These are phyloP conservation scores for Rhodotorula sp. DNA, from an alignment of 1,284 basidiomycete genomes.

Conservation along the genomic window DNA sequence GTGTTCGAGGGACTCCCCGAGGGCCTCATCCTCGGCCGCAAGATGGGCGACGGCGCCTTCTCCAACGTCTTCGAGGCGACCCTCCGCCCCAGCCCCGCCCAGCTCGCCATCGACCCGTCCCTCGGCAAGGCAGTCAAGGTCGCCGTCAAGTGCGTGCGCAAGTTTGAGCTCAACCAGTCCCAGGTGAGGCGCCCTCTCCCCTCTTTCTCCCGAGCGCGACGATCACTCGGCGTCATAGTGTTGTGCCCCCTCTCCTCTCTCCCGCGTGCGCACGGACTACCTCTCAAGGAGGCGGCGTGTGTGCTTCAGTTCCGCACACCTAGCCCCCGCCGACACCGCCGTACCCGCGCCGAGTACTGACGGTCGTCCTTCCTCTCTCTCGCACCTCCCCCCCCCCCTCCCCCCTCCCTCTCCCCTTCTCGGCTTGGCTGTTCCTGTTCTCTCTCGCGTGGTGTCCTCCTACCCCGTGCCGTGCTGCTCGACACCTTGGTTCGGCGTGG, in stretches of 20 bases:
- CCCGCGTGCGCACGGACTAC: not conserved
- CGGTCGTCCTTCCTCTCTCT: slow-evolving; percentile 41
- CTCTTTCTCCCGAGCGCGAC: slow-evolving; percentile 16
- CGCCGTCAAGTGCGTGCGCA: slow-evolving; percentile 83
- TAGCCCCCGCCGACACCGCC: not conserved
- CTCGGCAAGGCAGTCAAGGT: slow-evolving; percentile 60
- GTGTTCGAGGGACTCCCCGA: slow-evolving; percentile 39
- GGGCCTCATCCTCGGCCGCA: slow-evolving; percentile 34
- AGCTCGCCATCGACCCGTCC: slow-evolving; percentile 39
- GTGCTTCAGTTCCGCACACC: not conserved
- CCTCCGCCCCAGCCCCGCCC: slow-evolving; percentile 62
- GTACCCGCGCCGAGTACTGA: not conserved
- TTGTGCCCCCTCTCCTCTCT: slow-evolving; percentile 25
- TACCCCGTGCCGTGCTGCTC: not conserved
- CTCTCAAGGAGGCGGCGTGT: not conserved
- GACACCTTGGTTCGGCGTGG: not conserved
- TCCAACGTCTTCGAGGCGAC: slow-evolving; percentile 98
- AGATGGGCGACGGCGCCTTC: slow-evolving; percentile 71
- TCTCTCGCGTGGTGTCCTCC: not conserved
- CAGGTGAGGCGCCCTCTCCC: slow-evolving; percentile 75
- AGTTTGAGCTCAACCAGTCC: slow-evolving; percentile 88
- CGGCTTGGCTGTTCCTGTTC: slow-evolving; percentile 2
- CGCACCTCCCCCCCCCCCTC: slow-evolving; percentile 43
- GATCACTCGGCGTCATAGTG: not conserved
- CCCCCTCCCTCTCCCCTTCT: slow-evolving; percentile 32